Conservation (phyloP, 164 flowering plant genomes). For the Berberis vulgaris region DNA sequence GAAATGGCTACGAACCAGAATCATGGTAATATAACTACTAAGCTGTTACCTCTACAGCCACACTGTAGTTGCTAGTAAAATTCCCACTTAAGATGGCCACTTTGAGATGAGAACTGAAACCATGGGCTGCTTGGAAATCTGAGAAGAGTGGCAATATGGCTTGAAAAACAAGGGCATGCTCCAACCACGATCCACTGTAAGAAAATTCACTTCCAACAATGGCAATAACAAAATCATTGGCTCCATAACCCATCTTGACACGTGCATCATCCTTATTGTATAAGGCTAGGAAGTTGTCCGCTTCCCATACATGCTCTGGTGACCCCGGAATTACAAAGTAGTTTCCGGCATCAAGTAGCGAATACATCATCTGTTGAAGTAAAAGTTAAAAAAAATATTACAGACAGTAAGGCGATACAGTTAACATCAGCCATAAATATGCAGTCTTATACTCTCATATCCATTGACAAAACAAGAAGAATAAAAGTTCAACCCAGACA, state of each 20-base stretch:
- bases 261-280: constrained; percentile 26
- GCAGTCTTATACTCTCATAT: too few species aligned
- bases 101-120: constrained; percentile 41
- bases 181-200: constrained; percentile 88
- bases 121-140: constrained; percentile 22
- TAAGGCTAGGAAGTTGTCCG: constrained; percentile 26
- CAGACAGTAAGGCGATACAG: too few species aligned
- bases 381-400: constrained; percentile 1
- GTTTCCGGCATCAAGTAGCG: constrained; percentile 75
- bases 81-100: constrained; percentile 48
- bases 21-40: neutral
- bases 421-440: too few species aligned
- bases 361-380: constrained; percentile 62
- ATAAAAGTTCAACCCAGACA: too few species aligned
- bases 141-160: constrained; percentile 58
- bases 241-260: constrained; percentile 32
- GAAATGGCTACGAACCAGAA: constrained; percentile 4
- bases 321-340: constrained; percentile 85
- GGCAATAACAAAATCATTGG: constrained; percentile 54
- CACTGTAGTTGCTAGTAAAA: constrained; percentile 47
- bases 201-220: constrained; percentile 70
- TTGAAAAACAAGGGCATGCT: constrained; percentile 71
- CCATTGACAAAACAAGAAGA: too few species aligned
- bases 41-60: constrained; percentile 58
- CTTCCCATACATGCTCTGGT: constrained; percentile 69